Evolutionary conservation across 2,329 filamentous ascomycete species (phyloP).

Genomic region (Salinomyces thailandicus): DNA sequence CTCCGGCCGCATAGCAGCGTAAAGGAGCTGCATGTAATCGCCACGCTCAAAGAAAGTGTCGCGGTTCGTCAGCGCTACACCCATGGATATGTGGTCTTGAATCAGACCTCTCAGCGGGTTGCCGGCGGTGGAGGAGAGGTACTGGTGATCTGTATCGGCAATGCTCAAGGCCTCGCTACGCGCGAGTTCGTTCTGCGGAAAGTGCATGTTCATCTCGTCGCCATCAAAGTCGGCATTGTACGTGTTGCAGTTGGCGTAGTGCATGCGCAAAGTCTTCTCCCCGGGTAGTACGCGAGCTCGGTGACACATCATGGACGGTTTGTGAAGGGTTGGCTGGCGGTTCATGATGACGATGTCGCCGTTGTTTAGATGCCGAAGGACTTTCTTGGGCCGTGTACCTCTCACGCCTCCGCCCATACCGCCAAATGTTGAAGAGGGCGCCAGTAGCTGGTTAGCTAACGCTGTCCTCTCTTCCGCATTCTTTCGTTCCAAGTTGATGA

Average conservation of each 20-base stretch:
- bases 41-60: constrained; percentile 83
- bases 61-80: constrained; percentile 77
- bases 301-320: constrained; percentile 98
- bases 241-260: constrained; percentile 98
- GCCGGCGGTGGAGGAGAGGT: constrained; percentile 84
- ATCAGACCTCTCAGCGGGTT: constrained; percentile 92
- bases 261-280: constrained; percentile 97
- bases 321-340: constrained; percentile 92
- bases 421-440: constrained; percentile 47
- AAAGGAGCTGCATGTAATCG: constrained; percentile 89
- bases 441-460: constrained; percentile 84
- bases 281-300: constrained; percentile 82
- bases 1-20: constrained; percentile 80
- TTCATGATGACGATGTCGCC: constrained; percentile 99
- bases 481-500: constrained; percentile 79
- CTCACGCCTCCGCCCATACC: constrained; percentile 47
- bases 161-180: constrained; percentile 85
- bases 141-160: constrained; percentile 94
- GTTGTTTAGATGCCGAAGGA: constrained; percentile 89
- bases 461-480: constrained; percentile 78
- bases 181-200: constrained; percentile 92
- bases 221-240: constrained; percentile 99
- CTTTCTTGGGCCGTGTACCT: constrained; percentile 83
- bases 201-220: constrained; percentile 99
- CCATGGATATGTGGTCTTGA: constrained; percentile 96